phyloP scores from a whole-genome alignment of 73 alveolate species.

The Blepharisma stoltei region DNA sequence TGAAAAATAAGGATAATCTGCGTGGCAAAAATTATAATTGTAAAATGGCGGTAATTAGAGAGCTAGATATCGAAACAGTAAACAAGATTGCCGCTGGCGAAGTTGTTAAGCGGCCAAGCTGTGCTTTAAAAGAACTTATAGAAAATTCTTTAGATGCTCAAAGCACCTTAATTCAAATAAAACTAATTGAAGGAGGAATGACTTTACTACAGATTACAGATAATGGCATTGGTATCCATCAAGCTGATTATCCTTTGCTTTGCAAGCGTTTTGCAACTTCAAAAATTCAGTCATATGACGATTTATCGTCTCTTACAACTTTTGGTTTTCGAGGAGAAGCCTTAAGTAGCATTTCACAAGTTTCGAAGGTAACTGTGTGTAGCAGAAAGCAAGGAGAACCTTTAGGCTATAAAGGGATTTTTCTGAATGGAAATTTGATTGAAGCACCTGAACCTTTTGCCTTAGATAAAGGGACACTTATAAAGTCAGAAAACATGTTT shows the following conservation, averaged over 20 bases:
- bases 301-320: constrained; percentile 66
- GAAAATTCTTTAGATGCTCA: constrained; percentile 97
- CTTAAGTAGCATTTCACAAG: constrained; percentile 85
- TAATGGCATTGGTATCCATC: constrained; percentile 92
- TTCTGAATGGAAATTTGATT: constrained; percentile 66
- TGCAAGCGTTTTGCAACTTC: constrained; percentile 96
- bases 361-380: constrained; percentile 75
- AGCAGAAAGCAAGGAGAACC: constrained; percentile 65
- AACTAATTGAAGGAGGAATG: constrained; percentile 83
- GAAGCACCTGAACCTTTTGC: constrained; percentile 45
- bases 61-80: constrained; percentile 68
- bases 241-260: constrained; percentile 82
- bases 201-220: constrained; percentile 81
- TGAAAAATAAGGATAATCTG: too few species aligned
- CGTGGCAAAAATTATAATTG: not conserved
- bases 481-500: constrained; percentile 58
- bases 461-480: constrained; percentile 65
- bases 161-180: constrained; percentile 65
- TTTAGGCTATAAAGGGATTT: constrained; percentile 74
- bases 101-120: constrained; percentile 80
- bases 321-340: constrained; percentile 99
- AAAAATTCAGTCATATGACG: constrained; percentile 76
- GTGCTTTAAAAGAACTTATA: constrained; percentile 92
- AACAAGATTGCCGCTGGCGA: constrained; percentile 93
- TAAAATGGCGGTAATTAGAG: constrained; percentile 43